Conservation (phyloP, 2,329 filamentous ascomycete species). For the Cladosporium sphaerospermum region DNA sequence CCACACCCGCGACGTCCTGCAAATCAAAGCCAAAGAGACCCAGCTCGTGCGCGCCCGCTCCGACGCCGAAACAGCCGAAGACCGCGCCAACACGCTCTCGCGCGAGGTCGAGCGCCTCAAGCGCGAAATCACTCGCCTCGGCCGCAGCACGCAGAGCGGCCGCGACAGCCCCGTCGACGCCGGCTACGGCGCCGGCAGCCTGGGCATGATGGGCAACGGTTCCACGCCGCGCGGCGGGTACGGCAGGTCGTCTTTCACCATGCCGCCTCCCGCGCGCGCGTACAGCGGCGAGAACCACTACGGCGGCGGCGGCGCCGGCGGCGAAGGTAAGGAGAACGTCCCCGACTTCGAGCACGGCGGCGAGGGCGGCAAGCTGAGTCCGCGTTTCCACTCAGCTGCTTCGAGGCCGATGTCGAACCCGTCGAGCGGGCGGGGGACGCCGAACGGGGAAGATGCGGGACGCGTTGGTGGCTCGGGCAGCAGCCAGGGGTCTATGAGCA, state of each 20-base stretch:
- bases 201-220: conserved; percentile 9
- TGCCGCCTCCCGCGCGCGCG: conserved; percentile 14
- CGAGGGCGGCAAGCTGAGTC: background rate
- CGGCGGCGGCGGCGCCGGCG: conserved; percentile 12
- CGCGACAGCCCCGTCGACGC: conserved; percentile 21
- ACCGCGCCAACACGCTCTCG: conserved; percentile 73
- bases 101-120: conserved; percentile 91
- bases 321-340: conserved; percentile 46
- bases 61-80: conserved; percentile 82
- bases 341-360: conserved; percentile 13
- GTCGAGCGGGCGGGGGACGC: conserved; percentile 4
- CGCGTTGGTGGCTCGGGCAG: background rate
- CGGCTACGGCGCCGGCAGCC: background rate
- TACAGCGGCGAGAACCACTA: conserved; percentile 12
- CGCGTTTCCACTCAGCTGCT: background rate
- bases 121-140: conserved; percentile 62
- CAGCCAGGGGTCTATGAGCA: conserved; percentile 1
- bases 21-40: conserved; percentile 97
- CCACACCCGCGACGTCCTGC: conserved; percentile 88
- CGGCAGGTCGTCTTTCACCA: conserved; percentile 18
- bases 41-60: conserved; percentile 87
- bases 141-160: conserved; percentile 45
- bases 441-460: background rate
- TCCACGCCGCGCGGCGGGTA: conserved; percentile 14
- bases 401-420: background rate